A percentile compares a stretch with the other conserved stretches of the same genome.
These are phyloP conservation scores for Colletotrichum sojae DNA, from an alignment of 2,329 filamentous ascomycete genomes.

Conservation along the genomic window DNA sequence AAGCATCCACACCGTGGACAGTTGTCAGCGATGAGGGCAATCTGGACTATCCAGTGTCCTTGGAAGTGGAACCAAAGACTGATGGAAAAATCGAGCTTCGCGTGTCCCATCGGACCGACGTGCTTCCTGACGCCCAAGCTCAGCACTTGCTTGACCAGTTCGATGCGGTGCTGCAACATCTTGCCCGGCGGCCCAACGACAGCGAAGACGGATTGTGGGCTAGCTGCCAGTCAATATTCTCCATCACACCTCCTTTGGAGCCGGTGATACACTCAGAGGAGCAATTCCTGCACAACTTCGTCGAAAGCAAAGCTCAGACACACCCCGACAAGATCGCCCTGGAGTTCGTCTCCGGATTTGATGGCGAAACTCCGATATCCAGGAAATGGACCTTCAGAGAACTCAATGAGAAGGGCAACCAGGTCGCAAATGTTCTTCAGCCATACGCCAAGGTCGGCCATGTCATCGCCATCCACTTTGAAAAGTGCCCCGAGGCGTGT, in stretches of 20 bases:
- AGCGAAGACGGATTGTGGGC: conserved; percentile 55
- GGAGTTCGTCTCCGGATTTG: conserved; percentile 78
- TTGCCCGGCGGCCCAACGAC: conserved; percentile 65
- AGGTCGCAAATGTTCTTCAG: conserved; percentile 76
- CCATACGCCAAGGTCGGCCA: conserved; percentile 65
- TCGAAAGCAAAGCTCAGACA: conserved; percentile 73
- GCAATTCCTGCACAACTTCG: conserved; percentile 80
- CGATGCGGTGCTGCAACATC: conserved; percentile 73
- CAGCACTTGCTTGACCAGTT: conserved; percentile 78
- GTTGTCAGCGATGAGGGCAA: conserved; percentile 75
- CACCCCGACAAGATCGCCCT: conserved; percentile 77
- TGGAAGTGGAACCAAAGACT: conserved; percentile 78
- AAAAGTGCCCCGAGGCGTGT: conserved; percentile 88
- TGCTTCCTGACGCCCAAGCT: conserved; percentile 80
- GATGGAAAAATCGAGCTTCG: conserved; percentile 69
- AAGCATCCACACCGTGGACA: conserved; percentile 65
- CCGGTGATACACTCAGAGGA: conserved; percentile 70
- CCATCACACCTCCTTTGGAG: conserved; percentile 75
- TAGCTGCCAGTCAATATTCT: conserved; percentile 63
- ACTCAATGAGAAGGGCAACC: conserved; percentile 79
- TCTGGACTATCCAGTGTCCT: conserved; percentile 84
- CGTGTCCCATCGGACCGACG: conserved; percentile 74
- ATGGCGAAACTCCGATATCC: conserved; percentile 59
- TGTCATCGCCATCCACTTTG: conserved; percentile 83
- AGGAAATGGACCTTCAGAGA: conserved; percentile 81